Evolutionary conservation across 164 flowering plant genomes (phyloP).

Genomic region (Piper betle): DNA sequence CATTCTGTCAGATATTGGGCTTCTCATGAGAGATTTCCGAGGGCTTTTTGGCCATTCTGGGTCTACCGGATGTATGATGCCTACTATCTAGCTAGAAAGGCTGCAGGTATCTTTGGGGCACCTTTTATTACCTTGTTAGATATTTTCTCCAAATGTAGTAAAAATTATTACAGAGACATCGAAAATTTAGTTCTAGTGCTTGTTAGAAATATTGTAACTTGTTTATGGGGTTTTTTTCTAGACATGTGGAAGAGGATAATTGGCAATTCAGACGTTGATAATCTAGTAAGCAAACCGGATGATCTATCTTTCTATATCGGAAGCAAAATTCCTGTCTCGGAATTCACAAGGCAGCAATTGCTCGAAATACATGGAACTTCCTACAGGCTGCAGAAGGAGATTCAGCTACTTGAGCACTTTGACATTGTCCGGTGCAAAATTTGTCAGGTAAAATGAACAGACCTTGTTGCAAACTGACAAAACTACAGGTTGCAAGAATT

Average conservation of each 20-base stretch:
- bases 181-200: background rate
- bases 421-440: slow-evolving; percentile 67
- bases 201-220: background rate
- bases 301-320: slow-evolving; percentile 73
- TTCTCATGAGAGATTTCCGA: slow-evolving; percentile 25
- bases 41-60: slow-evolving; percentile 85
- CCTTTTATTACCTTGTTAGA: background rate
- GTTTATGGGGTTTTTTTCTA: slow-evolving; percentile 23
- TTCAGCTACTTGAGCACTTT: slow-evolving; percentile 66
- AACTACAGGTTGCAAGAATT: too few species aligned
- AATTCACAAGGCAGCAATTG: slow-evolving; percentile 71
- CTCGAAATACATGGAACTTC: slow-evolving; percentile 82
- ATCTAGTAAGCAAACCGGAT: slow-evolving; percentile 57
- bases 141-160: background rate
- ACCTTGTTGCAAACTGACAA: background rate
- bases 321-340: slow-evolving; percentile 86
- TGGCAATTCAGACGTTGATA: slow-evolving; percentile 61
- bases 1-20: slow-evolving; percentile 13
- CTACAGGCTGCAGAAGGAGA: slow-evolving; percentile 77
- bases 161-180: background rate
- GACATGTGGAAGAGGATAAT: slow-evolving; percentile 84
- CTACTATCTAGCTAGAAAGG: slow-evolving; percentile 62
- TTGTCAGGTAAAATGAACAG: slow-evolving; percentile 45
- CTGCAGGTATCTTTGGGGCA: slow-evolving; percentile 44
- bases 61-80: slow-evolving; percentile 90